Conservation (phyloP, 1,284 basidiomycete genomes). For the Ganoderma boninense region DNA sequence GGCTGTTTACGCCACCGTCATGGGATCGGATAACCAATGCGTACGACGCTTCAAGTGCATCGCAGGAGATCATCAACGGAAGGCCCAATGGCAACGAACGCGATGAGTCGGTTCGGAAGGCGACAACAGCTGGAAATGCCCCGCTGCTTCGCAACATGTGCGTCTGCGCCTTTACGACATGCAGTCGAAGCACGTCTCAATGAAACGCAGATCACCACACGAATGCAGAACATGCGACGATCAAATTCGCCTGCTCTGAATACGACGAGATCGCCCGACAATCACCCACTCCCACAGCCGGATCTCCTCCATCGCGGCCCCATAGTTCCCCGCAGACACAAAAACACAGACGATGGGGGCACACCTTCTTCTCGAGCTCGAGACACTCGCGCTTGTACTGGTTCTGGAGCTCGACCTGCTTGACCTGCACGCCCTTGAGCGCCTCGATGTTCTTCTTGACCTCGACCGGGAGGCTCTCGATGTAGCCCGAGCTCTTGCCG, state of each 20-base stretch:
- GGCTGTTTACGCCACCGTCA: not conserved
- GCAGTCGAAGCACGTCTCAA: not conserved
- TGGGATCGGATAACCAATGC: not conserved
- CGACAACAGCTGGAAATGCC: not conserved
- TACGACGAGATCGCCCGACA: slow-evolving; percentile 9
- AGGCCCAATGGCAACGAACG: not conserved
- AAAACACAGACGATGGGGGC: slow-evolving; percentile 32
- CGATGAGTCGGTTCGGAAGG: not conserved
- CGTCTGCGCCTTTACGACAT: not conserved
- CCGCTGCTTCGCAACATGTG: not conserved
- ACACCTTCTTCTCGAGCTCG: slow-evolving; percentile 95
- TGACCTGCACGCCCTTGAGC: slow-evolving; percentile 93
- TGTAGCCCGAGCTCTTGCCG: slow-evolving; percentile 86
- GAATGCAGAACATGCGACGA: not conserved
- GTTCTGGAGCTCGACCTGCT: slow-evolving; percentile 93
- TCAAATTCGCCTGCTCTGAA: not conserved
- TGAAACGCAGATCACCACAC: not conserved
- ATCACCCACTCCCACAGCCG: not conserved
- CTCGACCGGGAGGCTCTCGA: slow-evolving; percentile 86
- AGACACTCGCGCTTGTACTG: slow-evolving; percentile 97
- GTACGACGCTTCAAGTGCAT: not conserved
- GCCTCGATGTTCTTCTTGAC: slow-evolving; percentile 91
- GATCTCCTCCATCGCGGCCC: not conserved
- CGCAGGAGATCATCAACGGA: not conserved
- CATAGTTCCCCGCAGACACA: not conserved